Evolutionary conservation across 1,139 yeast genomes (phyloP), one percentile per base, ranked within the genome.

Genomic region (Suhomyces wounanorum): DNA sequence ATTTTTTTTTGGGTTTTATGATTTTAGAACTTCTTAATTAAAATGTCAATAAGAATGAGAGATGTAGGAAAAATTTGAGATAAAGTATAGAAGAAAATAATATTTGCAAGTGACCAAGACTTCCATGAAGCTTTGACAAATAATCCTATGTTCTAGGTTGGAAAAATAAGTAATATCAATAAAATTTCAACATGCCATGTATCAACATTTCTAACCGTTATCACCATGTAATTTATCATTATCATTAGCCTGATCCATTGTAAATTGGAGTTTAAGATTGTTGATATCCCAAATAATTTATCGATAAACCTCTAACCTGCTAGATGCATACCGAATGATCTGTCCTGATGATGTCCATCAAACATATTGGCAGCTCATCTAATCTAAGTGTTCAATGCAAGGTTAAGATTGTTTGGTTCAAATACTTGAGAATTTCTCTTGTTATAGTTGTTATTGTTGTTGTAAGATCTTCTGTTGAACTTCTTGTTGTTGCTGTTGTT

Each of bases 371-470:
- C 40, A 14, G 28, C 17, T 13, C 36, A 36, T 14, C 28, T 36
- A 17, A 33, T 21, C 50, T 49, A 55, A 40, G 59, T 57, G 43
- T 55, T 53, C 50, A 56, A 50, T 10, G 57, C 55, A 41, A 55
- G 48, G 44, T 56, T 56, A 49, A 56, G 50, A 44, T 48, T 50
- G 42, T 52, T 55, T 7, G 61, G 59, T 17, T 58, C 60, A 39
- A 57, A 56, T 31, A 51, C 54, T 41, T 57, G 60, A 8, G 60
- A 58, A 47, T 55, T 56, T 52, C 61, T 55, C 55, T 58, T 58
- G 46, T 50, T 52, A 47, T 51, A 44, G 33, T 46, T 50, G 43
- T 52, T 49, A 41, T 46, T 40, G 31, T 50, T 51, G 43, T 44
- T 41, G 33, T 50, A 44, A 17, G 45, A 47, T 13, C 46, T 37